Evolutionary conservation across 306 rosid species (phyloP), one percentile per base, ranked within the genome.

Genomic region (Fragaria ananassa): DNA sequence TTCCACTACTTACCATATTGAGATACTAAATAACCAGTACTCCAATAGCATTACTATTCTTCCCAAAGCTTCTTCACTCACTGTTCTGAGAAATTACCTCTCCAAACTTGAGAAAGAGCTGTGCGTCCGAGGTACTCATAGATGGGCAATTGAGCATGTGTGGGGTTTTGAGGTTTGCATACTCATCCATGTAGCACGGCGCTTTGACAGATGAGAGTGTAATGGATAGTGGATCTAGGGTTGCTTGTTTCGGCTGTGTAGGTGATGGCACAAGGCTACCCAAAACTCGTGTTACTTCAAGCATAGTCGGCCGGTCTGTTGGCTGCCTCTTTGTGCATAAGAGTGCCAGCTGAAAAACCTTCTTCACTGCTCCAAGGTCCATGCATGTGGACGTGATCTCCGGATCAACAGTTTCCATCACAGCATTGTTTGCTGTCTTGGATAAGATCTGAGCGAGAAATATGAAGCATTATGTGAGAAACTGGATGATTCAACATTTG

Each of bases 71-170:
- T 50, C 11, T 47, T 88, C 83, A 87, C 82, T 80, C 89, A 46
- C 96, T 93, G 86, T 89, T 91, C 54, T 88, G 97, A 58, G 98
- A 89, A 74, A 93, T 93, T 57, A 93, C 98, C 88, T 93, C 98
- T 51, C 98, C 97, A 51, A 93, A 93, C 80, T 93, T 91, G 70
- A 91, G 90, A 78, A 93, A 93, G 42, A 91, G 93, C 60, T 91
- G 98, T 0, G 97, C 98, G 67, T 93, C 97, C 1, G 97, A 91
- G 64, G 96, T 86, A 79, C 98, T 93, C 93, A 93, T 91, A 14
- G 98, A 89, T 10, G 97, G 86, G 81, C 91, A 91, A 42, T 89
- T 89, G 68, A 89, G 83, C 83, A 91, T 27, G 78, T 93, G 92
- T 0, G 96, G 93, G 5, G 92, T 84, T 85, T 89, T 89, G 82